phyloP scores from a whole-genome alignment of 257 asterid species.

The Gynochthodes officinalis region DNA sequence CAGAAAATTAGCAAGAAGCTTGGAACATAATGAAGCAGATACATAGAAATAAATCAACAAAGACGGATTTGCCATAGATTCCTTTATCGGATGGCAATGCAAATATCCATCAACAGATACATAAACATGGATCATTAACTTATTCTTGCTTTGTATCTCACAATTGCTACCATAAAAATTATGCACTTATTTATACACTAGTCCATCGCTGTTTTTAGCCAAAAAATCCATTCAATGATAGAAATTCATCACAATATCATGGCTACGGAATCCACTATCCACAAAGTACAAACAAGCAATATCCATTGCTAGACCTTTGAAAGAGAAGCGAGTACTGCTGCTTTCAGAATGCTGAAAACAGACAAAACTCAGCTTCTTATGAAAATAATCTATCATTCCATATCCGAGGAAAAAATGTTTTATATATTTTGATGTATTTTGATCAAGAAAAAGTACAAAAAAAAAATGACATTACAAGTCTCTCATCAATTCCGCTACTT shows the following conservation, averaged over 20 bases:
- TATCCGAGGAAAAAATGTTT: background rate
- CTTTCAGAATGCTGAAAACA: background rate
- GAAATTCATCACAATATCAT: background rate
- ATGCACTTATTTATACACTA: background rate
- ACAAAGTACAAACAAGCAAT: background rate
- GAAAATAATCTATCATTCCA: background rate
- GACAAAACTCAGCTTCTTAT: background rate
- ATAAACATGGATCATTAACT: background rate
- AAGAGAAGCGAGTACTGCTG: background rate
- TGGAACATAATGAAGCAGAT: background rate
- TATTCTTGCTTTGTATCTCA: background rate
- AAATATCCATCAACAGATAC: background rate
- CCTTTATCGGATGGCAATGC: background rate
- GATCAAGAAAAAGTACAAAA: background rate
- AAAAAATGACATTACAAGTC: background rate
- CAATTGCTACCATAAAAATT: background rate
- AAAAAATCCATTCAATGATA: background rate
- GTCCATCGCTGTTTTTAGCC: background rate
- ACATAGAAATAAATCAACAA: background rate
- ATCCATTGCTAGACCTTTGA: background rate
- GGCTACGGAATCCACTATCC: background rate
- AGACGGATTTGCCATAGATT: background rate
- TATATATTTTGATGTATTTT: background rate
- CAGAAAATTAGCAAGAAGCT: background rate
- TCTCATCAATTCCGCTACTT: background rate